Conservation (phyloP, 2,329 filamentous ascomycete genomes). For the Stachybotrys chlorohalonatus region DNA sequence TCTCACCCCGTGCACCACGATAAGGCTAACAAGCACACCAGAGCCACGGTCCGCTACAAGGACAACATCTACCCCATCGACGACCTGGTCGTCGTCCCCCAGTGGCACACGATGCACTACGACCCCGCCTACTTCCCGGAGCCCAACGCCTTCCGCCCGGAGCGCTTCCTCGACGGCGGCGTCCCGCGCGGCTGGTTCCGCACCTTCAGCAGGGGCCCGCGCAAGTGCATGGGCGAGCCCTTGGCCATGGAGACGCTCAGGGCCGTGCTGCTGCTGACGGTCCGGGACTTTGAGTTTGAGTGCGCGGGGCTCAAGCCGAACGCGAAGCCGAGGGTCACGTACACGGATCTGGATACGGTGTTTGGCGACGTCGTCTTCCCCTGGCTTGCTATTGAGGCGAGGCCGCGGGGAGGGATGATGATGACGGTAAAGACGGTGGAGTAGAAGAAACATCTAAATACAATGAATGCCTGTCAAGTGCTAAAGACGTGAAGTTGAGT, state of each 20-base stretch:
- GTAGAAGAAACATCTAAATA: too few relatives aligned
- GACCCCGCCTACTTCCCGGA: conserved; percentile 25
- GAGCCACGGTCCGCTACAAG: conserved; percentile 25
- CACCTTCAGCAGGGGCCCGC: conserved; percentile 26
- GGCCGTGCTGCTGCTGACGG: conserved; percentile 13
- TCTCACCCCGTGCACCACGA: background rate
- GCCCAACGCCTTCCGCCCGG: conserved; percentile 28
- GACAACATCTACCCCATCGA: conserved; percentile 27
- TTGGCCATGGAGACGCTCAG: conserved; percentile 25
- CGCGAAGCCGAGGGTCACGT: conserved; percentile 6
- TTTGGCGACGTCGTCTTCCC: conserved; percentile 14
- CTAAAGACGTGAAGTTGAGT: too few relatives aligned
- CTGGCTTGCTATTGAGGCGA: conserved; percentile 10
- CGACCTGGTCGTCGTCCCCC: conserved; percentile 11
- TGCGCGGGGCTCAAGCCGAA: conserved; percentile 9
- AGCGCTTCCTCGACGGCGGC: conserved; percentile 26
- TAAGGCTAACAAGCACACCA: background rate
- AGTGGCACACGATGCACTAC: conserved; percentile 16
- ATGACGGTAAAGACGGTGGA: conserved; percentile 8
- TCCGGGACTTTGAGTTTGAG: conserved; percentile 14
- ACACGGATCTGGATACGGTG: conserved; percentile 14
- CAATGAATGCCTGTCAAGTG: too few relatives aligned
- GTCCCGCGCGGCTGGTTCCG: conserved; percentile 6
- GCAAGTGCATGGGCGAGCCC: conserved; percentile 26
- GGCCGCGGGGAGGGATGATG: conserved; percentile 11